Base-by-base conservation (phyloP, 345 rosid genomes). In the Bruguiera parviflora region DNA sequence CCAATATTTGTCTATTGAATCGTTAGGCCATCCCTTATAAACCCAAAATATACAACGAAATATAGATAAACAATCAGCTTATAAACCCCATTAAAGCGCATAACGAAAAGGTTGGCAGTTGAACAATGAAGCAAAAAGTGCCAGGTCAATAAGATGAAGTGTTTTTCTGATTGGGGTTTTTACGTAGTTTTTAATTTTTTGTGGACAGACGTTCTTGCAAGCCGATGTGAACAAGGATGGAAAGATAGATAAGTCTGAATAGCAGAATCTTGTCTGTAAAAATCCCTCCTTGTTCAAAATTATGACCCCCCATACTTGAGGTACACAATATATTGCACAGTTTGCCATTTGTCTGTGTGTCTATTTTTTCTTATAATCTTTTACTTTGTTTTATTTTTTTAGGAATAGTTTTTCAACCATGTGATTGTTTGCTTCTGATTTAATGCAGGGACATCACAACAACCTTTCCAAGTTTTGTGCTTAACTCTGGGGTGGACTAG, bases 401-500 rank as follows among this genome's bases (percentile, higher is more conserved):
- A 9, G 49, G 13, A 43, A 13, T 43, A 43, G 13, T 11, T 39
- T 16, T 39, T 10, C 46, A 39, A 39, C 13, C 0, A 21, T 65
- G 6, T 21, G 28, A 13, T 24, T 60, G 4, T 18, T 59, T 52
- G n/a, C 13, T 52, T 25, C 28, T 53, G 58, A 61, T 27, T 27
- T 19, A 56, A 72, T 79, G 83, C 91, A 91, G 98, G 88, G 97
- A 94, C 74, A 94, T 94, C 68, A 91, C 98, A 0, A 91, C 97
- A 4, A 89, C 98, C 1, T 94, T 94, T 76, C 97, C 97, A 11
- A 94, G 98, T 78, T 94, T 94, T 74, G 90, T 94, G 67, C 91
- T 94, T 72, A 81, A 94, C 73, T 91, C 98, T 0, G 90, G 88
- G 80, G 98, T 94, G 25, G 98, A 94, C n/a, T 97, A 94, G 74